A percentile compares a stretch with the other conserved stretches of the same genome.
phyloP scores from a whole-genome alignment of 2,329 filamentous ascomycete genomes.

The Penicillium sclerotigenum region DNA sequence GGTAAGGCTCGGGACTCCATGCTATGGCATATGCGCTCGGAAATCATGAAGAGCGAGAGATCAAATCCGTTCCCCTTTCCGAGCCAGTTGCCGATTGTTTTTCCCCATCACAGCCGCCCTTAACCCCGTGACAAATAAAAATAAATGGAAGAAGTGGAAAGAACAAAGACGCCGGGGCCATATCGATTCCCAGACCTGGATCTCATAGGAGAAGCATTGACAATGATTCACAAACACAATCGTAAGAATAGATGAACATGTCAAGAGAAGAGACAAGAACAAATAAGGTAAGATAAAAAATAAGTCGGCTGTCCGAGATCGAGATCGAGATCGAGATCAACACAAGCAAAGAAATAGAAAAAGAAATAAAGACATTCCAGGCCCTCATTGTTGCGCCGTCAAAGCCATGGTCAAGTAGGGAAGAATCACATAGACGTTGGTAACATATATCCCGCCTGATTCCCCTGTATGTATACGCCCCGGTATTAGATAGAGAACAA shows the following conservation, averaged over 20 bases:
- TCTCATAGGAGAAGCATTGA: constrained; percentile 14
- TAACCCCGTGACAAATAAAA: neutral
- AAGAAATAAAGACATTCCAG: constrained; percentile 19
- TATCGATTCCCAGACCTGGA: constrained; percentile 8
- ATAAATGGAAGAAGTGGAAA: constrained; percentile 4
- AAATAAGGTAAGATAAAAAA: constrained; percentile 12
- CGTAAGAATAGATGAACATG: constrained; percentile 18
- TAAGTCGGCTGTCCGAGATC: constrained; percentile 9
- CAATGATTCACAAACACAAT: constrained; percentile 11
- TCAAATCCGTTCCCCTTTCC: neutral
- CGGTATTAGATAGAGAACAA: constrained; percentile 33
- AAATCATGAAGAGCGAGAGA: neutral
- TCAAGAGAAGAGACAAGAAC: constrained; percentile 15
- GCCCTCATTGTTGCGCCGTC: constrained; percentile 33
- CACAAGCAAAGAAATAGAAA: constrained; percentile 12
- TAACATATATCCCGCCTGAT: constrained; percentile 34
- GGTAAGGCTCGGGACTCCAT: neutral
- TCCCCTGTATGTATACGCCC: constrained; percentile 39
- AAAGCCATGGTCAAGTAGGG: constrained; percentile 27
- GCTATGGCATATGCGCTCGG: neutral
- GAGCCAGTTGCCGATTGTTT: neutral
- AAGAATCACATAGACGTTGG: constrained; percentile 25
- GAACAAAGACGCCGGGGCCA: constrained; percentile 3
- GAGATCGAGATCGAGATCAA: constrained; percentile 6
- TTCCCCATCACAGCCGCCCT: neutral